Evolutionary conservation across 257 asterid species (phyloP).

Genomic region (Solanum microdontum): DNA sequence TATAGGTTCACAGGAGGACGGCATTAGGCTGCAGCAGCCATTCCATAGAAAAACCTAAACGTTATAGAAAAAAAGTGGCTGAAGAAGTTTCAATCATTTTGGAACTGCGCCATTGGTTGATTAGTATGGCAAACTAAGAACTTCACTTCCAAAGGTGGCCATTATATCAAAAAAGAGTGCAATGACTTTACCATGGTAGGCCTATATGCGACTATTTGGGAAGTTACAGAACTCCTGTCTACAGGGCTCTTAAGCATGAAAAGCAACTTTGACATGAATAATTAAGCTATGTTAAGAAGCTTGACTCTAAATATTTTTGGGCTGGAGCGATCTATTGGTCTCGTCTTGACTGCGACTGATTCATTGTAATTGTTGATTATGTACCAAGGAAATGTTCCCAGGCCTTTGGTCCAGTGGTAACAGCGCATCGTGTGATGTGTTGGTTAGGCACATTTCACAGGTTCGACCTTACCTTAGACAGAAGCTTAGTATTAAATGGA

Average conservation of each 20-base stretch:
- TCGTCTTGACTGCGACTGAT: background rate
- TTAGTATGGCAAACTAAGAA: background rate
- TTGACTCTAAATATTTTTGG: background rate
- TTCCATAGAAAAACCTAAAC: background rate
- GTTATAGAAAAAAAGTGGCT: background rate
- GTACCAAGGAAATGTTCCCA: background rate
- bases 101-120: background rate
- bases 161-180: background rate
- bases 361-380: background rate
- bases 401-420: background rate
- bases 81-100: background rate
- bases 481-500: background rate
- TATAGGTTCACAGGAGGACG: background rate
- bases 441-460: background rate
- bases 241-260: background rate
- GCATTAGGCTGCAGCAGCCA: background rate
- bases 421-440: background rate
- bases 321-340: background rate
- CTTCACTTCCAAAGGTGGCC: background rate
- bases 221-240: background rate
- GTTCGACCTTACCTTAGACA: background rate
- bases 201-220: background rate
- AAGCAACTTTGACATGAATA: background rate
- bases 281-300: background rate
- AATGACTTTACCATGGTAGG: background rate